Percentiles rank a stretch among this genome's conserved stretches.
These are phyloP conservation scores for Saccharomycopsis sp. DNA, from an alignment of 805 yeast genomes.

Conservation along the genomic window DNA sequence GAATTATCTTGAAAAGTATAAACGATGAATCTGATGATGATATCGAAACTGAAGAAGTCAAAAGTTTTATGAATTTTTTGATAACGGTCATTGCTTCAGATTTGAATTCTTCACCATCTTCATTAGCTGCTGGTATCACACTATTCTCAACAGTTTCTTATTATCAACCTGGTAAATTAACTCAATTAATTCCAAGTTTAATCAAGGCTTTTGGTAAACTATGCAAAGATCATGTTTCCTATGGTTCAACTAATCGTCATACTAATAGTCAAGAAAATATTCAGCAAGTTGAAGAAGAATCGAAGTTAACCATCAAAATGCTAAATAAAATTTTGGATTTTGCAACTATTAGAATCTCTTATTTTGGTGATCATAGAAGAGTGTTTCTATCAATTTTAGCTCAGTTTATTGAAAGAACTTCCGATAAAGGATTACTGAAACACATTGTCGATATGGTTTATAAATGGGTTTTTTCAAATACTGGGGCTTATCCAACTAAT, in stretches of 20 bases:
- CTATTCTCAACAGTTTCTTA: slow-evolving; percentile 72
- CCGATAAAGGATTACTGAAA: slow-evolving; percentile 62
- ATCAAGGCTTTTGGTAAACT: slow-evolving; percentile 85
- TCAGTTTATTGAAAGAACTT: slow-evolving; percentile 80
- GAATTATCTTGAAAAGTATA: slow-evolving; percentile 59
- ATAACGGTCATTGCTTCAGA: slow-evolving; percentile 71
- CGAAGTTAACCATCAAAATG: slow-evolving; percentile 66
- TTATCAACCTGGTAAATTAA: slow-evolving; percentile 63
- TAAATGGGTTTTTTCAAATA: slow-evolving; percentile 79
- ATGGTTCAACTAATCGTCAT: slow-evolving; percentile 44
- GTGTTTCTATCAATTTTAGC: slow-evolving; percentile 79
- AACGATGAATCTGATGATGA: slow-evolving; percentile 39
- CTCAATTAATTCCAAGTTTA: slow-evolving; percentile 61
- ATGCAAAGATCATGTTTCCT: slow-evolving; percentile 74
- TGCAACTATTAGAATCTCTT: slow-evolving; percentile 69
- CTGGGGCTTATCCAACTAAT: slow-evolving; percentile 83
- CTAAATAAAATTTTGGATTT: slow-evolving; percentile 69
- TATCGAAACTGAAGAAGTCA: slow-evolving; percentile 51
- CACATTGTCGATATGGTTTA: slow-evolving; percentile 72
- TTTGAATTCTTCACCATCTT: slow-evolving; percentile 45
- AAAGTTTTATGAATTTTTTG: slow-evolving; percentile 49
- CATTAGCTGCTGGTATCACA: slow-evolving; percentile 81
- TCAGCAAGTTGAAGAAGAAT: slow-evolving; percentile 49
- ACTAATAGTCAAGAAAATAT: slow-evolving; percentile 32
- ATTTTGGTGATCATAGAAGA: slow-evolving; percentile 89